Percentiles rank a stretch among this genome's conserved stretches.
Conservation (phyloP, 2,329 filamentous ascomycete genomes). For the Tolypocladium inflatum region DNA sequence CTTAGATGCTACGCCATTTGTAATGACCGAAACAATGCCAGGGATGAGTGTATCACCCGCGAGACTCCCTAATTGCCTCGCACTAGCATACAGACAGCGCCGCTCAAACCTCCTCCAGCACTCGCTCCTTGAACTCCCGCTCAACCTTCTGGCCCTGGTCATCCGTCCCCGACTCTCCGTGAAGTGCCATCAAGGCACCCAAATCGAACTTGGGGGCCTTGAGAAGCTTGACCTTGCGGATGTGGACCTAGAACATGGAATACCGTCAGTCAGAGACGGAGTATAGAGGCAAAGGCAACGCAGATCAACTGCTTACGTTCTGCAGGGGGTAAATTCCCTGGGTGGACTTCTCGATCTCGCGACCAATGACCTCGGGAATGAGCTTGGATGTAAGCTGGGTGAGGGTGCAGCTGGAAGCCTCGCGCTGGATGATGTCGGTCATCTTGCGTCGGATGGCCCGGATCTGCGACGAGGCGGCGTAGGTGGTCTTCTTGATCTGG, state of each 20-base stretch:
- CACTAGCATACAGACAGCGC: conserved; percentile 14
- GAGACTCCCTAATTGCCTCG: conserved; percentile 20
- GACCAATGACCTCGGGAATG: conserved; percentile 97
- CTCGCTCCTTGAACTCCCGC: conserved; percentile 98
- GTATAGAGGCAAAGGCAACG: not conserved
- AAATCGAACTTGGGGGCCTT: conserved; percentile 99
- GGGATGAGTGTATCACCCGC: conserved; percentile 22
- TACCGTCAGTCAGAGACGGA: not conserved
- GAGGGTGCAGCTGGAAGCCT: conserved; percentile 89
- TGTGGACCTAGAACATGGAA: conserved; percentile 68
- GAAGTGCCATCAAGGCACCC: conserved; percentile 87
- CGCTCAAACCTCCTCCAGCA: conserved; percentile 86
- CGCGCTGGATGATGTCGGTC: conserved; percentile 96
- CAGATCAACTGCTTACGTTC: conserved; percentile 57
- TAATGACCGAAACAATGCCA: conserved; percentile 33
- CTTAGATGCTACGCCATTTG: conserved; percentile 35
- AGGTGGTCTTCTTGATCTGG: conserved; percentile 99
- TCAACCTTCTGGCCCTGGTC: conserved; percentile 98
- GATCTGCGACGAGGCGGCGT: conserved; percentile 94
- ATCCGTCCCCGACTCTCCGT: conserved; percentile 94
- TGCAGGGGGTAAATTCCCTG: conserved; percentile 99
- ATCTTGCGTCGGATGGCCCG: conserved; percentile 99
- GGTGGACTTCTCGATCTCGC: conserved; percentile 98
- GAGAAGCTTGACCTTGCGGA: conserved; percentile 99
- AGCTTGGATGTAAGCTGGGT: conserved; percentile 97